Base-by-base conservation (phyloP, 257 asterid genomes). In the Capsicum chinense region DNA sequence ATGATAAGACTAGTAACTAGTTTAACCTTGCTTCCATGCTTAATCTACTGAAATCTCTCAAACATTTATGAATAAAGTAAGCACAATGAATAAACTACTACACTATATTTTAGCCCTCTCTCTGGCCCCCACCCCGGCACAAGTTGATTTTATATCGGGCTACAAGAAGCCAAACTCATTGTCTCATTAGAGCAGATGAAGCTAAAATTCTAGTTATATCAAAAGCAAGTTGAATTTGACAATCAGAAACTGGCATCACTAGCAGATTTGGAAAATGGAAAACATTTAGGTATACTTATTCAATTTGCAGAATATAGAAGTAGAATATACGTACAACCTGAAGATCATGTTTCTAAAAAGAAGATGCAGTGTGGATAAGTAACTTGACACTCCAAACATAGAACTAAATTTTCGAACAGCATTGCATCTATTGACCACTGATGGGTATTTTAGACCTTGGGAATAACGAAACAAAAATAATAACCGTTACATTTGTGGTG, bases 21-120 rank as follows among this genome's bases (percentile, higher is more conserved):
- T 33, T 78, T 78, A 14, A 78, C 82, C 33, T 15, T 54, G 82
- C 48, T 54, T 39, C 26, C 64, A 78, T 78, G 63, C 50, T 78
- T 66, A 56, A 78, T 54, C 48, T 52, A 52, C 63, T 52, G 81
- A 52, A 50, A 69, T 42, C 56, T 39, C 69, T 21, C 69, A 19
- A 63, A 26, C 42, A 63, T 21, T 63, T 63, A 26, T 4, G 16
- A 63, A 63, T 42, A 21, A 26, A 21, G 10, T 63, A 42, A 63
- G 26, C 39, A n/a, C 13, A 60, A 33, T 60, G 67, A 60, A n/a
- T 7, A 60, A 60, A 60, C 13, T 60, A 33, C 33, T n/a, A 33
- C 67, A 7, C 6, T n/a, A n/a, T 60, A 52, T 39, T 39, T 68
- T 68, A 39, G 52, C 39, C 52, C 52, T 15, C 81, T 74, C 81